Percentiles rank a stretch among this genome's conserved stretches.
These are phyloP conservation scores for Cryphonectria parasitica DNA, from an alignment of 2,329 filamentous ascomycete genomes.

Conservation along the genomic window DNA sequence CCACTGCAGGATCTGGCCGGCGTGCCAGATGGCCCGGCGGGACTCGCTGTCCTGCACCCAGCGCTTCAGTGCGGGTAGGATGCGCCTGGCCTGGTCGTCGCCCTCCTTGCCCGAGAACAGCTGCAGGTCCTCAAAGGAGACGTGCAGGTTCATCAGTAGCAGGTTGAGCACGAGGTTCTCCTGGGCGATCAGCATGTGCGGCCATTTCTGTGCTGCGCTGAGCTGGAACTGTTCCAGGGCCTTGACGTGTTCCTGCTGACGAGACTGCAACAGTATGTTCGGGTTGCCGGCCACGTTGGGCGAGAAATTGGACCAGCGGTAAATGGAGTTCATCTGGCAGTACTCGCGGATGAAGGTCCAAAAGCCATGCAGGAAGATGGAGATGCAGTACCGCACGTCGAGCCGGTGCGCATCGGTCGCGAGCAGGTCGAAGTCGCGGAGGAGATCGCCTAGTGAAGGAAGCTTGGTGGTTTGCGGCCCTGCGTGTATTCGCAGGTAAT, in stretches of 20 bases:
- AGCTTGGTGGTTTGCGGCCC: constrained; percentile 44
- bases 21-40: constrained; percentile 67
- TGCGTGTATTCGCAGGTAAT: constrained; percentile 51
- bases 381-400: constrained; percentile 60
- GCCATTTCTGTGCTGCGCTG: constrained; percentile 46
- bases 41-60: constrained; percentile 62
- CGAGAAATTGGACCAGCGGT: constrained; percentile 52
- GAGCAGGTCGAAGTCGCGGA: constrained; percentile 60
- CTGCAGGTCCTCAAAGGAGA: constrained; percentile 67
- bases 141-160: constrained; percentile 66
- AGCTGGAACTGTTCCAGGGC: constrained; percentile 55
- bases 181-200: constrained; percentile 47
- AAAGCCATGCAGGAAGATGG: constrained; percentile 66
- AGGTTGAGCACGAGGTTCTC: constrained; percentile 56
- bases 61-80: constrained; percentile 61
- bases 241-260: constrained; percentile 66
- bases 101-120: constrained; percentile 70
- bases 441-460: constrained; percentile 58
- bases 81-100: constrained; percentile 64
- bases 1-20: constrained; percentile 67
- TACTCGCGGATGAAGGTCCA: constrained; percentile 71
- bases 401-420: constrained; percentile 52
- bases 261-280: constrained; percentile 50
- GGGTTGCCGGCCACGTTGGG: constrained; percentile 44
- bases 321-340: constrained; percentile 58